These are phyloP conservation scores for Pythium aphanidermatum DNA, from an alignment of 352 stramenopile genomes.

Conservation along the genomic window DNA sequence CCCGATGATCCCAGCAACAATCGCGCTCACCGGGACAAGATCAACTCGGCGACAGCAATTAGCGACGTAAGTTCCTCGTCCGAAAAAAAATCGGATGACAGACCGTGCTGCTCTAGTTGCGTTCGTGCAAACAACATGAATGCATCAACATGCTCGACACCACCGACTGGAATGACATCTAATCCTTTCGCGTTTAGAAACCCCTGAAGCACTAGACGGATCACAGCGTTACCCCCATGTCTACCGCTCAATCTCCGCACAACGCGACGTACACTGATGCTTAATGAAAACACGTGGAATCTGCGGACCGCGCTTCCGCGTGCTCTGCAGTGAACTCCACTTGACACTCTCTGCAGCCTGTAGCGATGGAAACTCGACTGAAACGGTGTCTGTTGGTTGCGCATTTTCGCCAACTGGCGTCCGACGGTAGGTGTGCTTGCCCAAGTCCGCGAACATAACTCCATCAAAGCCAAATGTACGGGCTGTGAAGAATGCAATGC, in stretches of 20 bases:
- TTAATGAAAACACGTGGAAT: constrained; percentile 76
- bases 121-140: constrained; percentile 58
- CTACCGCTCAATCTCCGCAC: too few relatives aligned
- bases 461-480: constrained; percentile 74
- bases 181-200: constrained; percentile 30
- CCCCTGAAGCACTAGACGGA: constrained; percentile 57
- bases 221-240: too few relatives aligned
- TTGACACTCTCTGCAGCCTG: constrained; percentile 32
- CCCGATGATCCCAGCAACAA: constrained; percentile 94
- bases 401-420: constrained; percentile 20
- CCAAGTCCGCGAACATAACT: constrained; percentile 76
- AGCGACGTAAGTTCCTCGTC: constrained; percentile 44
- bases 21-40: constrained; percentile 91
- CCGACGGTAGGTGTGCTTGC: constrained; percentile 56
- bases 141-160: constrained; percentile 17
- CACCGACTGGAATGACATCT: constrained; percentile 4
- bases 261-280: constrained; percentile 67
- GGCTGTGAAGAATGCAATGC: constrained; percentile 69
- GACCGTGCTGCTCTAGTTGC: constrained; percentile 46
- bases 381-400: constrained; percentile 27
- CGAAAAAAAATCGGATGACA: constrained; percentile 59
- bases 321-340: constrained; percentile 64
- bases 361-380: constrained; percentile 54
- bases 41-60: constrained; percentile 37
- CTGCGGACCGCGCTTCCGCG: constrained; percentile 60